A percentile compares a stretch with the other conserved stretches of the same genome.
Evolutionary conservation across 2,329 filamentous ascomycete genomes (phyloP).

Genomic region (Alternaria postmessia): DNA sequence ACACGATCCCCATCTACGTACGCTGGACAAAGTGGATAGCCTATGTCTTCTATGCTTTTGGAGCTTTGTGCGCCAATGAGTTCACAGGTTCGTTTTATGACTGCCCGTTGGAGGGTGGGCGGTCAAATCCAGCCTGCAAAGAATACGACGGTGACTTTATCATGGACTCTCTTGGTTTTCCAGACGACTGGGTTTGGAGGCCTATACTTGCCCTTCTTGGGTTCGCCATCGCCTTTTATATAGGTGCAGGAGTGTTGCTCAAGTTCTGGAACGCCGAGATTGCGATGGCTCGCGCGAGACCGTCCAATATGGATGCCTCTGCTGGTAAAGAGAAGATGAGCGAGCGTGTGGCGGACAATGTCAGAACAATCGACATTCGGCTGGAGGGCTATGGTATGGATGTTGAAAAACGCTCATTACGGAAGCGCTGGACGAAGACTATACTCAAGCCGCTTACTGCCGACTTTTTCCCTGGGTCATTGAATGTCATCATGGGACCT

Average conservation of each 20-base stretch:
- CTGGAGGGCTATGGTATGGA: constrained; percentile 70
- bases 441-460: constrained; percentile 74
- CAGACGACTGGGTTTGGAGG: constrained; percentile 70
- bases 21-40: constrained; percentile 77
- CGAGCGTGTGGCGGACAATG: constrained; percentile 60
- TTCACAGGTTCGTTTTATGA: constrained; percentile 76
- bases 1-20: constrained; percentile 79
- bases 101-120: constrained; percentile 71
- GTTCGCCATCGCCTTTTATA: constrained; percentile 70
- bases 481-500: constrained; percentile 83
- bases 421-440: constrained; percentile 57
- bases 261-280: constrained; percentile 73
- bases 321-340: constrained; percentile 75
- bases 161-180: constrained; percentile 73
- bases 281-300: constrained; percentile 69
- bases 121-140: constrained; percentile 69
- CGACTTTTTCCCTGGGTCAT: constrained; percentile 70
- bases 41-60: constrained; percentile 74
- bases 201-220: constrained; percentile 70
- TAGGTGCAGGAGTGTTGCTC: constrained; percentile 68
- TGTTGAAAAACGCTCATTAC: constrained; percentile 67
- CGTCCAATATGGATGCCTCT: constrained; percentile 65
- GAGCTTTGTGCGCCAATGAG: constrained; percentile 75
- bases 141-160: constrained; percentile 75
- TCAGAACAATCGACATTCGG: constrained; percentile 70